These are phyloP conservation scores for Microascus cirrosus DNA, from an alignment of 2,329 filamentous ascomycete genomes.

Conservation along the genomic window DNA sequence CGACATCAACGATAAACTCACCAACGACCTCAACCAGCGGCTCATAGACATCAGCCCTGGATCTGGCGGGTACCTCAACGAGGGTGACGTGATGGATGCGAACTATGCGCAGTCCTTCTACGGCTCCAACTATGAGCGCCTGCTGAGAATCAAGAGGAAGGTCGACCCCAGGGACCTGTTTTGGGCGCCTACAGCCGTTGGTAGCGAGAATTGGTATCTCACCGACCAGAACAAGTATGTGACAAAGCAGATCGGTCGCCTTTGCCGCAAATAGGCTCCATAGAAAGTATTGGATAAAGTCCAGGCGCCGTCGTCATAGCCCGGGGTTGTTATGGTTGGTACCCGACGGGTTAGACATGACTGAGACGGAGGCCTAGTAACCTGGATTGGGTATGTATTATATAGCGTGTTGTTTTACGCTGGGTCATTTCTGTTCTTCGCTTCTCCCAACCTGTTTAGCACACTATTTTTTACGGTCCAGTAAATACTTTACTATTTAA, in stretches of 20 bases:
- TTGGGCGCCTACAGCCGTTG: constrained; percentile 35
- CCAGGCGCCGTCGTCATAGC: neutral
- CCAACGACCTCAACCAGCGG: constrained; percentile 16
- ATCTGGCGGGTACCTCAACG: constrained; percentile 36
- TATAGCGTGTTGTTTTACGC: neutral
- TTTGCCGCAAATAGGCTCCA: constrained; percentile 19
- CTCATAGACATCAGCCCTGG: constrained; percentile 26
- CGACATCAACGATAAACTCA: constrained; percentile 16
- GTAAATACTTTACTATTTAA: neutral
- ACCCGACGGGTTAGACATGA: neutral
- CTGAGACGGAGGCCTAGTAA: neutral
- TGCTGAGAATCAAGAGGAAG: constrained; percentile 34
- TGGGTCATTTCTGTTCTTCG: neutral
- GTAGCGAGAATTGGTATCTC: constrained; percentile 32
- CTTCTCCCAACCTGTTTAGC: neutral
- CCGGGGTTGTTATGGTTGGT: neutral
- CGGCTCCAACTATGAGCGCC: constrained; percentile 28
- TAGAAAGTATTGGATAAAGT: neutral
- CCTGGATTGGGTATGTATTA: neutral
- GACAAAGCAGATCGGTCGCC: constrained; percentile 21
- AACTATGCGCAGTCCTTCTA: constrained; percentile 32
- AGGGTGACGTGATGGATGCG: constrained; percentile 33
- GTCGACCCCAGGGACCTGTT: constrained; percentile 36
- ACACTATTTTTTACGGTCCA: neutral
- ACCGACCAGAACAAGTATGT: constrained; percentile 14